These are phyloP conservation scores for Biscutella laevigata DNA, from an alignment of 441 rosid genomes.

Conservation along the genomic window DNA sequence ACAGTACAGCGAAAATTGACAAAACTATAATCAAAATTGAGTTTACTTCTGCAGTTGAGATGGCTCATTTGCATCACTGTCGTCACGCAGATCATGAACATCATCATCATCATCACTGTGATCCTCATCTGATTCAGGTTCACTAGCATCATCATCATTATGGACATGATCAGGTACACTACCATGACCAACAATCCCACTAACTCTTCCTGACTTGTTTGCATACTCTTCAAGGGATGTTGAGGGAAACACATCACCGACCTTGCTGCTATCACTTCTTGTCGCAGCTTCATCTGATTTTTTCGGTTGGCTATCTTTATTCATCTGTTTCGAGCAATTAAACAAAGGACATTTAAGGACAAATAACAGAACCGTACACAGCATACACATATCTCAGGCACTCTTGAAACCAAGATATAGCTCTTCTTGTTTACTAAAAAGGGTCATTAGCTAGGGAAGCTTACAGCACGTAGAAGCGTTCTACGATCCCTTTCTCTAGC, in stretches of 20 bases:
- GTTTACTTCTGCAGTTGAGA: constrained; percentile 6
- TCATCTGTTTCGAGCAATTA: constrained; percentile 46
- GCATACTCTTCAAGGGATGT: constrained; percentile 79
- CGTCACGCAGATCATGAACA: constrained; percentile 18
- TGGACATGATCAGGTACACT: constrained; percentile 11
- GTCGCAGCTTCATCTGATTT: constrained; percentile 31
- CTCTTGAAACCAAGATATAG: neutral
- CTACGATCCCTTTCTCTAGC: constrained; percentile 88
- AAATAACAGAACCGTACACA: neutral
- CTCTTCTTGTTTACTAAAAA: neutral
- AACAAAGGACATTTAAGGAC: neutral
- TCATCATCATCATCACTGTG: constrained; percentile 22
- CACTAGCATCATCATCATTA: constrained; percentile 10
- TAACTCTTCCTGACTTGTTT: constrained; percentile 36
- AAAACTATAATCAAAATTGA: neutral
- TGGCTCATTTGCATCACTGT: constrained; percentile 6
- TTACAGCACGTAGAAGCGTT: constrained; percentile 67
- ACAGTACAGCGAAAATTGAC: constrained; percentile 12
- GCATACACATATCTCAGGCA: neutral
- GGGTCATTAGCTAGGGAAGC: constrained; percentile 6
- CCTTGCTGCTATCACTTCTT: constrained; percentile 50
- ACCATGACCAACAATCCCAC: constrained; percentile 4
- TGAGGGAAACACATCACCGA: constrained; percentile 72
- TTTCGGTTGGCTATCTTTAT: constrained; percentile 39
- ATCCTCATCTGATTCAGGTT: constrained; percentile 21